phyloP scores from a whole-genome alignment of 2,329 filamentous ascomycete species.

The Ascochyta viciae-villosae region DNA sequence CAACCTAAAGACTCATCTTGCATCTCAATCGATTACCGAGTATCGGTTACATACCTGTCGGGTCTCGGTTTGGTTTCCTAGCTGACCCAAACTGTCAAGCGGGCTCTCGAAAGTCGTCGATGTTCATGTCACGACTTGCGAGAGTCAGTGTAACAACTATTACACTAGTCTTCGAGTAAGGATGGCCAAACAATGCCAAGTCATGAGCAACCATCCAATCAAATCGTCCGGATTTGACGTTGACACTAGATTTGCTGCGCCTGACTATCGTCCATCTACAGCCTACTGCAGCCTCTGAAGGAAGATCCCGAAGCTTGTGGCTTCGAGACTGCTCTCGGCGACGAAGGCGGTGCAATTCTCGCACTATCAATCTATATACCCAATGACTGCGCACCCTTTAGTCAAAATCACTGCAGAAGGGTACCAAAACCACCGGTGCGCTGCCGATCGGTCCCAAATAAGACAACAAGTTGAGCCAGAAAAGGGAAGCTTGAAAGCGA shows the following conservation, averaged over 20 bases:
- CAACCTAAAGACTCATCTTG: background rate
- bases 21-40: background rate
- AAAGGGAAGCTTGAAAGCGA: background rate
- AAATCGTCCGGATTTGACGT: background rate
- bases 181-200: background rate
- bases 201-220: background rate
- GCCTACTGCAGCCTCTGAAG: background rate
- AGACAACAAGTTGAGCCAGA: conserved; percentile 5
- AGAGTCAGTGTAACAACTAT: conserved; percentile 3
- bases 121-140: background rate
- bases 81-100: background rate
- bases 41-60: background rate
- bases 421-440: background rate
- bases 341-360: background rate
- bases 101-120: background rate
- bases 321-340: conserved; percentile 1
- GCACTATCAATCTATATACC: background rate
- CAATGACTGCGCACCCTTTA: conserved; percentile 2
- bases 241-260: background rate
- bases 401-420: background rate
- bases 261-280: background rate
- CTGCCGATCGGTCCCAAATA: conserved; percentile 1
- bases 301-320: conserved; percentile 2
- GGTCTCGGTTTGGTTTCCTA: too few species aligned
- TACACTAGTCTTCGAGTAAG: background rate